Evolutionary conservation across 2,329 filamentous ascomycete genomes (phyloP), one percentile per base, ranked within the genome.

Genomic region (Colletotrichum horii): DNA sequence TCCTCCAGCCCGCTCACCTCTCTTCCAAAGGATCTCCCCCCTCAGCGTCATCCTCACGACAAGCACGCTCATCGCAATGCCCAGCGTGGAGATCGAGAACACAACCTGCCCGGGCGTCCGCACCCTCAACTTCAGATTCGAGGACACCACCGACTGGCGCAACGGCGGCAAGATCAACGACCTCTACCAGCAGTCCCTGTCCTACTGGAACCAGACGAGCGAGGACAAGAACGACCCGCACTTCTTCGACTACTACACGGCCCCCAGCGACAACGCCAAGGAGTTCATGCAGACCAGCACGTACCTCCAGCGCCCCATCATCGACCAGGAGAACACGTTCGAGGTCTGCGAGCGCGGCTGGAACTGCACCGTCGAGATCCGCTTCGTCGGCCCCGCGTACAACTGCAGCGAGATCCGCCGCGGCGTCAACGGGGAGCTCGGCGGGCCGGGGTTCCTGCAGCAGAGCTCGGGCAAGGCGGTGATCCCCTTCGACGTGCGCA

Each of bases 1-100:
- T 7, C 24, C 2, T 19, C 5, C 24, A 30, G n/a, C 14, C 8
- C 4, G 5, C 22, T 64, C 61, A 28, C 3, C 0, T 8, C 16
- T 14, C 4, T 6, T 8, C n/a, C 16, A 19, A 55, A 65, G 58
- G 58, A 34, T 56, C 16, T 83, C 83, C 14, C 84, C 83, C 3
- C 76, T 85, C 4, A 79, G 83, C 15, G 83, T 84, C 16, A 83
- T 85, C 56, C 82, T 88, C 66, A 83, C 83, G 6, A 82, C 83
- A 24, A 82, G 82, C 55, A 83, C 83, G 5, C 79, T 85, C n/a
- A 60, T 77, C 19, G 73, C 74, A 2, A 65, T 77, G 5, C 77
- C 83, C 77, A 70, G 83, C 65, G 78, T 68, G 22, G 80, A 64
- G 16, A 83, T 38, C 78, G 24, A 66, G 12, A 66, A 60, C 48